Evolutionary conservation across 306 rosid genomes (phyloP), one percentile per base, ranked within the genome.

Genomic region (Acmispon strigosus): DNA sequence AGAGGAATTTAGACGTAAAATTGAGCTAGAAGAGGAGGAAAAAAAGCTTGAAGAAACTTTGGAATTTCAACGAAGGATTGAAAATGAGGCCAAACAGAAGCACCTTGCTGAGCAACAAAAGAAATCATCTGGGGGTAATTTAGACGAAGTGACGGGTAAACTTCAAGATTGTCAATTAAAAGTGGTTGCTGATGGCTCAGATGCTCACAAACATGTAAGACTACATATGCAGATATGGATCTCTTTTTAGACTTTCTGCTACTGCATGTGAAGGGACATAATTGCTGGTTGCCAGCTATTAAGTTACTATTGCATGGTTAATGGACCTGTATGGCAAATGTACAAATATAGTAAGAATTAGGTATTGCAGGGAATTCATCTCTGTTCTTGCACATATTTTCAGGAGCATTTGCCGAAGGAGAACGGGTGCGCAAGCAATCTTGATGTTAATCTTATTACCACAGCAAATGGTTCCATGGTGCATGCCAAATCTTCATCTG

Each of bases 31-130:
- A 85, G 96, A 75, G 73, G 97, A 91, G 76, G 99, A 91, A 79
- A 91, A 89, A 82, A 91, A 80, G 83, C 96, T 95, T 66, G 96
- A 91, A 85, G 97, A 91, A 80, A 86, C 96, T 54, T 84, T 95
- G 84, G 96, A 95, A 80, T 88, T 80, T 76, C 99, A 95, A 63
- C 85, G 96, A 48, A 85, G 82, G 77, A 86, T 91, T 69, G 99
- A 91, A 80, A 80, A 88, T 68, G 96, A 91, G 86, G 99, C 97
- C 70, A 95, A 95, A 85, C 87, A 82, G 81, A 91, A 85, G 88
- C 96, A 87, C 72, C 88, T 95, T 58, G 96, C 97, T 11, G 96
- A 95, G 84, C 92, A 82, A 80, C 92, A 80, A 45, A 91, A 87
- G 87, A 89, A 88, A 81, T 80, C 76, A 73, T 72, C 85, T 59